A percentile compares a stretch with the other conserved stretches of the same genome.
These are phyloP conservation scores for Backusella liffmaniae DNA, from an alignment of 192 early-diverging fungal species.

Conservation along the genomic window DNA sequence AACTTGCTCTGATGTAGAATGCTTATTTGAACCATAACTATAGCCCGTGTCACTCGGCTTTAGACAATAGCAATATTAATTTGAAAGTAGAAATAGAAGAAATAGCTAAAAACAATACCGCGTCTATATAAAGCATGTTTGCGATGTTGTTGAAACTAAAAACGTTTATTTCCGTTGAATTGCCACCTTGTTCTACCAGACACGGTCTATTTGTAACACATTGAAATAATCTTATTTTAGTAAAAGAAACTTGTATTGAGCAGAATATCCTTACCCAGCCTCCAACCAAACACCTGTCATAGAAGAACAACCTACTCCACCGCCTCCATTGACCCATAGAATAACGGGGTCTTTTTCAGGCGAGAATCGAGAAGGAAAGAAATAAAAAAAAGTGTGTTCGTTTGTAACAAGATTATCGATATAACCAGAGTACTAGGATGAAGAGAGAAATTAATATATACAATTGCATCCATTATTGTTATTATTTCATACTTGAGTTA, in stretches of 20 bases:
- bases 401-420: slow-evolving; percentile 26
- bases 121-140: slow-evolving; percentile 6
- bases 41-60: slow-evolving; percentile 90
- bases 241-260: neutral
- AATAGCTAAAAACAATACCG: neutral
- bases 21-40: slow-evolving; percentile 72
- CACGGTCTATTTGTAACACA: slow-evolving; percentile 1
- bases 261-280: slow-evolving; percentile 39
- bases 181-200: slow-evolving; percentile 2
- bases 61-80: neutral
- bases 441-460: neutral
- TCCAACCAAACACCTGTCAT: slow-evolving; percentile 78
- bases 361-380: slow-evolving; percentile 84
- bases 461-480: neutral
- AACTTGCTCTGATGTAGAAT: slow-evolving; percentile 64
- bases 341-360: slow-evolving; percentile 69
- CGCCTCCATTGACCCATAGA: slow-evolving; percentile 54
- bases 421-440: slow-evolving; percentile 8
- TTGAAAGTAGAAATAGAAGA: neutral
- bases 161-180: slow-evolving; percentile 4
- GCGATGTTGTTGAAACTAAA: slow-evolving; percentile 12
- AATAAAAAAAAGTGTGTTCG: slow-evolving; percentile 89
- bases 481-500: neutral
- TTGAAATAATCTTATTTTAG: neutral
- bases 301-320: slow-evolving; percentile 75